These are phyloP conservation scores for Herpetomonas samuelpessoai DNA, from an alignment of 208 protist species.

Conservation along the genomic window DNA sequence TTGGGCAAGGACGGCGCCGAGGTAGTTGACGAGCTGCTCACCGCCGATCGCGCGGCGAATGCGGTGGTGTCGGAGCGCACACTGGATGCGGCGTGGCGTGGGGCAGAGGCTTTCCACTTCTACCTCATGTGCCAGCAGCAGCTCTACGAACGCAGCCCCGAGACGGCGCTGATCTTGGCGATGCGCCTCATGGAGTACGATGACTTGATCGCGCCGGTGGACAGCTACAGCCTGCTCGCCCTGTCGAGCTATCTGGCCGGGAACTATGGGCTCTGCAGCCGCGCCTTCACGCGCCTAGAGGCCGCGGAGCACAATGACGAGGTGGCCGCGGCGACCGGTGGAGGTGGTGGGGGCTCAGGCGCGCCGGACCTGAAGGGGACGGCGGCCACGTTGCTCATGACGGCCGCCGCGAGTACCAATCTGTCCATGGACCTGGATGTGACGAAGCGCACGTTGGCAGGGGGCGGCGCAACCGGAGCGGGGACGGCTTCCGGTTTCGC, in stretches of 20 bases:
- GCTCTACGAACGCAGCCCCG: conserved; percentile 66
- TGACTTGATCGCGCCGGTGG: conserved; percentile 82
- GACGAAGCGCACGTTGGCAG: conserved; percentile 54
- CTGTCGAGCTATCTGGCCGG: conserved; percentile 91
- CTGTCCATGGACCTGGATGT: conserved; percentile 83
- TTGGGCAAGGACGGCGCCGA: conserved; percentile 59
- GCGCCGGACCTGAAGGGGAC: conserved; percentile 7
- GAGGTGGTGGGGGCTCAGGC: conserved; percentile 5
- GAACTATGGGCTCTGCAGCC: conserved; percentile 92
- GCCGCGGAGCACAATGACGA: conserved; percentile 77
- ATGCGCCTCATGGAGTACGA: conserved; percentile 95
- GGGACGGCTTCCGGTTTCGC: conserved; percentile 12
- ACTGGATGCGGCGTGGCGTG: conserved; percentile 90
- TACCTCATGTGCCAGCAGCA: conserved; percentile 92
- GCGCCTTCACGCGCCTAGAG: conserved; percentile 95
- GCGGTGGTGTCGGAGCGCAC: conserved; percentile 62
- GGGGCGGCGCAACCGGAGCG: conserved; percentile 21
- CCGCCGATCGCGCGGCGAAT: conserved; percentile 62
- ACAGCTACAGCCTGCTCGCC: conserved; percentile 94
- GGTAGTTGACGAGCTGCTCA: conserved; percentile 74
- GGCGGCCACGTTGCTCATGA: conserved; percentile 24
- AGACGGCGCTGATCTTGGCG: conserved; percentile 71
- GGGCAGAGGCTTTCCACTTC: conserved; percentile 96
- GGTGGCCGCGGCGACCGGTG: conserved; percentile 10
- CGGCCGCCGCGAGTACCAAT: conserved; percentile 24